phyloP scores from a whole-genome alignment of 2,329 filamentous ascomycete genomes.

The Aspergillus uvarum region DNA sequence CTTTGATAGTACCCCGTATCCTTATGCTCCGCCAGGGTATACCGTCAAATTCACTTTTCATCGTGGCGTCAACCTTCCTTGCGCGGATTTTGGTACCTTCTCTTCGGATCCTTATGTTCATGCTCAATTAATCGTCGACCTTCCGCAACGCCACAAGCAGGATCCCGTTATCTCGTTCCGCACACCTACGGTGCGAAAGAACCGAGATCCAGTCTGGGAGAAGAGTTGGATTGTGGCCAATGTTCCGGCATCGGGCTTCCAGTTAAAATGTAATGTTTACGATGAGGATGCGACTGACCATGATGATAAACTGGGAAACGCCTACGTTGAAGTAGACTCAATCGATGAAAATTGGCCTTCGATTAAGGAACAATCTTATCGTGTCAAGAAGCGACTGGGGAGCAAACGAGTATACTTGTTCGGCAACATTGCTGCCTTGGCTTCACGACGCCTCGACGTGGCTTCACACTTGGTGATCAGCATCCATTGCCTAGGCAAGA shows the following conservation, averaged over 20 bases:
- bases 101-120: constrained; percentile 82
- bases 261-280: constrained; percentile 80
- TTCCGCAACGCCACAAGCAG: constrained; percentile 79
- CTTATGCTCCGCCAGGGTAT: constrained; percentile 72
- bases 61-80: constrained; percentile 74
- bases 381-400: constrained; percentile 74
- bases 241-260: constrained; percentile 76
- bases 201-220: constrained; percentile 76
- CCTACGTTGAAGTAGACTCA: constrained; percentile 64
- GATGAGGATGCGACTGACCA: constrained; percentile 86
- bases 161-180: constrained; percentile 74
- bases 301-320: constrained; percentile 85
- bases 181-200: constrained; percentile 71
- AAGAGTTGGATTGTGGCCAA: constrained; percentile 86
- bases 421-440: constrained; percentile 64
- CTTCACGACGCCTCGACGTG: constrained; percentile 64
- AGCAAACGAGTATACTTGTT: constrained; percentile 84
- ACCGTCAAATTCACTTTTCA: constrained; percentile 84
- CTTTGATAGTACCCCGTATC: constrained; percentile 76
- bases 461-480: constrained; percentile 71
- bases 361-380: constrained; percentile 63
- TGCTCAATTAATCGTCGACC: constrained; percentile 69
- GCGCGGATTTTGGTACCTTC: constrained; percentile 73
- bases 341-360: constrained; percentile 68
- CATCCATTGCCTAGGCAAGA: constrained; percentile 74